phyloP scores from a whole-genome alignment of 768 basidiomycete species.

The Termitomyces sp. region DNA sequence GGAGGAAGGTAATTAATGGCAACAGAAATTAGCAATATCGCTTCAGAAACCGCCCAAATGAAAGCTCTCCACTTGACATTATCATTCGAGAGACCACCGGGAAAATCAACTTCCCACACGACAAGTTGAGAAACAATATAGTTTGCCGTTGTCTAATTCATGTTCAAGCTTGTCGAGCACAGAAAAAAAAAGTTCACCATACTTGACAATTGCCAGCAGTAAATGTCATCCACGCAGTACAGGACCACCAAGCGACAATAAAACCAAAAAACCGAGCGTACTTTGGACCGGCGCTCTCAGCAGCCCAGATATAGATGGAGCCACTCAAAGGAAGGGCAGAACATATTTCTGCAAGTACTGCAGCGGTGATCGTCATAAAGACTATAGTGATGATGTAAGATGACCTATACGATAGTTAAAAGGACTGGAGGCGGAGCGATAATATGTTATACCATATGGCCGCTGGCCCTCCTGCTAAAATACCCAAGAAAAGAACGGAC shows the following conservation, averaged over 20 bases:
- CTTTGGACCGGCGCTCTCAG: conserved; percentile 86
- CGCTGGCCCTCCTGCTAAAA: conserved; percentile 81
- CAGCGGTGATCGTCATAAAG: conserved; percentile 86
- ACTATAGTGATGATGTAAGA: conserved; percentile 78
- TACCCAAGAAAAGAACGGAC: conserved; percentile 73
- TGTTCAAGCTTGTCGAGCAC: not conserved
- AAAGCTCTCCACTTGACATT: conserved; percentile 86
- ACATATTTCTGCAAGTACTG: conserved; percentile 85
- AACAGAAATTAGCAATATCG: conserved; percentile 61
- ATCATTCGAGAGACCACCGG: conserved; percentile 63
- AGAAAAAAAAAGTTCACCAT: conserved; percentile 10
- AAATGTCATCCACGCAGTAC: conserved; percentile 96
- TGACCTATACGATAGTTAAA: conserved; percentile 49
- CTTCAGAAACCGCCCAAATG: conserved; percentile 80
- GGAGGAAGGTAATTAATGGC: conserved; percentile 86
- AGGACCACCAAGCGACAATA: conserved; percentile 90
- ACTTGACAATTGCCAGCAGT: conserved; percentile 86
- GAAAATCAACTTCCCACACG: conserved; percentile 78
- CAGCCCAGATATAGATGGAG: conserved; percentile 94
- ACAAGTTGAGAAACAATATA: conserved; percentile 81
- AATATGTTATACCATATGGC: conserved; percentile 63
- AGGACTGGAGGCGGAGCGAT: not conserved
- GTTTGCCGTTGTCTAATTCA: conserved; percentile 72
- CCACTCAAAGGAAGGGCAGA: conserved; percentile 84
- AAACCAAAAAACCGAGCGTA: conserved; percentile 85